These are phyloP conservation scores for Aspergillus costaricaensis DNA, from an alignment of 2,329 filamentous ascomycete genomes.

Conservation along the genomic window DNA sequence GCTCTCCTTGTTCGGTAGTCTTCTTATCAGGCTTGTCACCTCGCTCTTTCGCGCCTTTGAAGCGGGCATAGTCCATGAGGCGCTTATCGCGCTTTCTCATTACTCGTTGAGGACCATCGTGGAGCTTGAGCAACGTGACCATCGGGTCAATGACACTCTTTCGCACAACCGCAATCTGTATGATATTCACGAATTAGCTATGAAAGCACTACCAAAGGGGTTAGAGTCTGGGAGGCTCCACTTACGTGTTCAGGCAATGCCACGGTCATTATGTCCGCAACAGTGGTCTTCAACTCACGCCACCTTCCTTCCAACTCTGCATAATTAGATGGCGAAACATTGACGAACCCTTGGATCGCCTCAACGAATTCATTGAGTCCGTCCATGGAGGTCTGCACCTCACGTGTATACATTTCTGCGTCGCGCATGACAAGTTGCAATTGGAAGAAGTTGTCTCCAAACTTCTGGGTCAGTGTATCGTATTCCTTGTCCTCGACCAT, in stretches of 20 bases:
- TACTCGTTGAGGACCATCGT: constrained; percentile 79
- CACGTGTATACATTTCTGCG: constrained; percentile 88
- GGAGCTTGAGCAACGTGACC: constrained; percentile 73
- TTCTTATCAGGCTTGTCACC: constrained; percentile 88
- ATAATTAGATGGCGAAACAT: constrained; percentile 66
- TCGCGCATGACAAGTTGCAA: constrained; percentile 90
- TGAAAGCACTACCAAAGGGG: not conserved
- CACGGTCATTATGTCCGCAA: constrained; percentile 80
- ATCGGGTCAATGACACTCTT: constrained; percentile 85
- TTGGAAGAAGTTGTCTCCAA: constrained; percentile 88
- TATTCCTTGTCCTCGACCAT: constrained; percentile 80
- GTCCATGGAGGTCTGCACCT: constrained; percentile 75
- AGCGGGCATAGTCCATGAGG: constrained; percentile 84
- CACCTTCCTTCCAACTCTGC: constrained; percentile 92
- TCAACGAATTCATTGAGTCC: constrained; percentile 78
- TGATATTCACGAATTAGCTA: constrained; percentile 13
- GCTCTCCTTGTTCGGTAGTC: constrained; percentile 77
- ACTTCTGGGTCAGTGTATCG: constrained; percentile 77
- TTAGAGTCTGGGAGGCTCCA: constrained; percentile 9
- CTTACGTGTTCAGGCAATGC: constrained; percentile 79
- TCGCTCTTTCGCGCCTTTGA: constrained; percentile 71
- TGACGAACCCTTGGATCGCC: constrained; percentile 81
- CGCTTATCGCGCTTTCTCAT: constrained; percentile 95
- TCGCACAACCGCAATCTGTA: constrained; percentile 66
- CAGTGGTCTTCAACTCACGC: constrained; percentile 84